Evolutionary conservation across 805 yeast species (phyloP).

Genomic region (Phaffomyces antillensis): DNA sequence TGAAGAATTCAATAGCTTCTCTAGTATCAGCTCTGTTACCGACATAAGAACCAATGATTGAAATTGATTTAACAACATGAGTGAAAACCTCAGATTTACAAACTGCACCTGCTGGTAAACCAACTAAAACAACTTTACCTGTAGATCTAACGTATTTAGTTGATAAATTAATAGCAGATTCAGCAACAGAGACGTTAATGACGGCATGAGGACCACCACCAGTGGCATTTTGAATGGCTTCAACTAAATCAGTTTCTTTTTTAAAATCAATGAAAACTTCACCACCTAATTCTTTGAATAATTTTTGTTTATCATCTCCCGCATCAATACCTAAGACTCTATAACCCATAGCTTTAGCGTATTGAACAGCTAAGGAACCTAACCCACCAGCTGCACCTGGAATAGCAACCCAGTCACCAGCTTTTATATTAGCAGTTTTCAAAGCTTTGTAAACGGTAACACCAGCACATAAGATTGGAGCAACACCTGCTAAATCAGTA

Average conservation of each 20-base stretch:
- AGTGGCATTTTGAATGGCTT: slow-evolving; percentile 46
- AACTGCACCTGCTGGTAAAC: slow-evolving; percentile 73
- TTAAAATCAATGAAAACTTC: slow-evolving; percentile 55
- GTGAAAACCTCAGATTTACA: slow-evolving; percentile 59
- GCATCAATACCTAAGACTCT: slow-evolving; percentile 13
- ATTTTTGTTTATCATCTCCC: slow-evolving; percentile 8
- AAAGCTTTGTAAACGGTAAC: slow-evolving; percentile 86
- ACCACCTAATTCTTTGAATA: slow-evolving; percentile 44
- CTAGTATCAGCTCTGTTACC: slow-evolving; percentile 83
- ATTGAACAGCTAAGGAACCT: slow-evolving; percentile 12
- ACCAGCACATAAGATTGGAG: slow-evolving; percentile 88
- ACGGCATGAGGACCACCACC: slow-evolving; percentile 70
- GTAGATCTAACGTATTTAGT: slow-evolving; percentile 49
- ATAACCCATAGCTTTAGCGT: slow-evolving; percentile 14
- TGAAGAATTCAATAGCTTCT: slow-evolving; percentile 66
- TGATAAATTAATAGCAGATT: slow-evolving; percentile 54
- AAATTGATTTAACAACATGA: slow-evolving; percentile 63
- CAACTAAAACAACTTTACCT: slow-evolving; percentile 67
- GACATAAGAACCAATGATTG: slow-evolving; percentile 74
- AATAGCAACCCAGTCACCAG: slow-evolving; percentile 45
- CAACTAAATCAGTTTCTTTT: slow-evolving; percentile 43
- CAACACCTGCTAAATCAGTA: slow-evolving; percentile 63
- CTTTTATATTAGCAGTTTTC: slow-evolving; percentile 59
- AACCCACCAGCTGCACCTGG: slow-evolving; percentile 15
- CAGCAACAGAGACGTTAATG: slow-evolving; percentile 64